These are phyloP conservation scores for Citrus australasica DNA, from an alignment of 345 rosid species.

Conservation along the genomic window DNA sequence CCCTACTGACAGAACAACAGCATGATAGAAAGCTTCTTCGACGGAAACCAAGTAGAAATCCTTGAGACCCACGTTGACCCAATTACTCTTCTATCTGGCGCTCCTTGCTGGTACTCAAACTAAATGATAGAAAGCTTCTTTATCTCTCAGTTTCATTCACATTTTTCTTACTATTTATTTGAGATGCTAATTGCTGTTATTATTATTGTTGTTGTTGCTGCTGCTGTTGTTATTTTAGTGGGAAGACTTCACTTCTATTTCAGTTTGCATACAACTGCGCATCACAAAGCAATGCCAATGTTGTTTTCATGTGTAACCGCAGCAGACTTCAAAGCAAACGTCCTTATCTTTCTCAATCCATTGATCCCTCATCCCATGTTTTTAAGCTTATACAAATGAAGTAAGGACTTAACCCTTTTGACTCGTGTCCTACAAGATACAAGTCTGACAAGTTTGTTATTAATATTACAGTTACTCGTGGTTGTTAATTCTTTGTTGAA, in stretches of 20 bases:
- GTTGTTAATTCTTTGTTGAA: conserved; percentile 13
- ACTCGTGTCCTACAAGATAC: neutral
- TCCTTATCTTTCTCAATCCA: conserved; percentile 75
- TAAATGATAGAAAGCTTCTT: neutral
- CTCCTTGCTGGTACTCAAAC: conserved; percentile 47
- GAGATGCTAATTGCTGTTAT: neutral
- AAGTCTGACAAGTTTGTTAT: neutral
- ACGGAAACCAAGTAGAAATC: conserved; percentile 9
- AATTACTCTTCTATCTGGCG: conserved; percentile 70
- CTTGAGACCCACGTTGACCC: conserved; percentile 14
- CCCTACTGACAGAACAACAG: no score
- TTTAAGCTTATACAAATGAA: conserved; percentile 72
- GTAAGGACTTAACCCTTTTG: conserved; percentile 32
- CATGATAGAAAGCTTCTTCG: conserved; percentile 52
- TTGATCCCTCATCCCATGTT: conserved; percentile 55
- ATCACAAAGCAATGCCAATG: conserved; percentile 20
- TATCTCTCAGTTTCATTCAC: neutral
- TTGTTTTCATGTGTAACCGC: conserved; percentile 73
- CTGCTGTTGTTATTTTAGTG: conserved; percentile 37
- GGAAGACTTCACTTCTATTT: conserved; percentile 80
- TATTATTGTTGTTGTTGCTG: neutral
- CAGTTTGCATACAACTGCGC: conserved; percentile 72
- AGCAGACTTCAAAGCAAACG: conserved; percentile 56
- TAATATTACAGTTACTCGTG: neutral
- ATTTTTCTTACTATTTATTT: neutral